phyloP scores from a whole-genome alignment of 169 alveolate genomes.

The Eimeria necatrix region DNA sequence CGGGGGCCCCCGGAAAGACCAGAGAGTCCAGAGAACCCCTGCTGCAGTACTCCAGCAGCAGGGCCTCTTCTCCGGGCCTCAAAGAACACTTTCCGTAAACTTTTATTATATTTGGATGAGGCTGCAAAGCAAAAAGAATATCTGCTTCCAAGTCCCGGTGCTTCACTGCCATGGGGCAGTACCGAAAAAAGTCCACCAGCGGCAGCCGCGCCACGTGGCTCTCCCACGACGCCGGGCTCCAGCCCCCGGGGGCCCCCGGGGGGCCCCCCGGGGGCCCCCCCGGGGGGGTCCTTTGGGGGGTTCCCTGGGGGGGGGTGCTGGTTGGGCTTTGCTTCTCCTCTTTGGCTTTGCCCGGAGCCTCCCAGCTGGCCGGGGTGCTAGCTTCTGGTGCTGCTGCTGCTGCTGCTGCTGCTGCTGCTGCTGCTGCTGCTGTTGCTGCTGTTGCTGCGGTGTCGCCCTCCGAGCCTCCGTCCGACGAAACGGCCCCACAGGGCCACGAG shows the following conservation, averaged over 20 bases:
- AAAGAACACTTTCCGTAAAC: slow-evolving; percentile 41
- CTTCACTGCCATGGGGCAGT: slow-evolving; percentile 61
- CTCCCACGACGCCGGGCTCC: not conserved
- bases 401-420: no score
- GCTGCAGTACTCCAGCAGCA: slow-evolving; percentile 46
- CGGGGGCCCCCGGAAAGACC: not conserved
- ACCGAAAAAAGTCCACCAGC: slow-evolving; percentile 42
- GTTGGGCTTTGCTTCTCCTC: not conserved
- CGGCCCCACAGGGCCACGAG: not conserved
- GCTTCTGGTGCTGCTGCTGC: no score
- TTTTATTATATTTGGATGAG: slow-evolving; percentile 35
- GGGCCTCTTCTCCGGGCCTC: slow-evolving; percentile 65
- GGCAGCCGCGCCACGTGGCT: not conserved
- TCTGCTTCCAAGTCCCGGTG: slow-evolving; percentile 72
- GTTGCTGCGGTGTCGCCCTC: not conserved
- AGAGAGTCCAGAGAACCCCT: slow-evolving; percentile 21
- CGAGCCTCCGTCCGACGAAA: not conserved
- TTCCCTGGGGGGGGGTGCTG: no score
- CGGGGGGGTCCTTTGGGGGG: not conserved
- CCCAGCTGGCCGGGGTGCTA: not conserved
- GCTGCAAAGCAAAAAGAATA: slow-evolving; percentile 42
- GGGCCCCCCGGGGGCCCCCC: slow-evolving; percentile 17
- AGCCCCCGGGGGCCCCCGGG: not conserved
- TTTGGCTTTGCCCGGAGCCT: not conserved
- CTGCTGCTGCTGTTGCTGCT: no score